A percentile compares a stretch with the other conserved stretches of the same genome.
Conservation (phyloP, 805 yeast genomes). For the Ogataea naganishii region DNA sequence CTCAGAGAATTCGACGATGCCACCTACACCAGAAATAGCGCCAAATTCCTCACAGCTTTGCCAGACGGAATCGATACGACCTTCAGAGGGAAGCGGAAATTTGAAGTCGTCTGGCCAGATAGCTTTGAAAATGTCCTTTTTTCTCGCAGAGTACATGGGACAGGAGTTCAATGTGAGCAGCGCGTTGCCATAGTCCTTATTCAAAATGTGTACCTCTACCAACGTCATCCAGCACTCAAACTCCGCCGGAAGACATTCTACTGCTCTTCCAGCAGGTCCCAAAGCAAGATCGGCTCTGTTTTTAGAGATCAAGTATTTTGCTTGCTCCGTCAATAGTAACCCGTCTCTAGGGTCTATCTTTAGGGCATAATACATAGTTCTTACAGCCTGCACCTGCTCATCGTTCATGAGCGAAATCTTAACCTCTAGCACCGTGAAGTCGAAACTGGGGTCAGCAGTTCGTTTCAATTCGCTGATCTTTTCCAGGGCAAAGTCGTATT, state of each 20-base stretch:
- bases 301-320: slow-evolving; percentile 51
- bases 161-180: slow-evolving; percentile 62
- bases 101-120: slow-evolving; percentile 34
- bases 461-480: slow-evolving; percentile 22
- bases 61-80: slow-evolving; percentile 44
- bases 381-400: slow-evolving; percentile 40
- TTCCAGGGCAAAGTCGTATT: slow-evolving; percentile 30
- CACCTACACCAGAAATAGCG: slow-evolving; percentile 24
- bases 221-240: slow-evolving; percentile 65
- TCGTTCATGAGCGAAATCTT: slow-evolving; percentile 30
- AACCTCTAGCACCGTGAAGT: slow-evolving; percentile 29
- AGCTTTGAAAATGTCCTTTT: slow-evolving; percentile 35
- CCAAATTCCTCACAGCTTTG: slow-evolving; percentile 23
- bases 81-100: slow-evolving; percentile 46
- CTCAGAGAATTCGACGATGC: slow-evolving; percentile 24
- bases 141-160: slow-evolving; percentile 52
- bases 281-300: slow-evolving; percentile 47
- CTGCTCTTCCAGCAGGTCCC: slow-evolving; percentile 48
- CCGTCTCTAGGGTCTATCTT: slow-evolving; percentile 44
- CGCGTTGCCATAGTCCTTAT: slow-evolving; percentile 49
- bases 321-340: slow-evolving; percentile 51
- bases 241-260: slow-evolving; percentile 66
- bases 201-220: slow-evolving; percentile 49
- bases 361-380: slow-evolving; percentile 31
- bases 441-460: slow-evolving; percentile 7